Percentiles rank a stretch among this genome's conserved stretches.
Evolutionary conservation across 176 grass and related monocot genomes (phyloP).

Genomic region (Melocanna baccifera): DNA sequence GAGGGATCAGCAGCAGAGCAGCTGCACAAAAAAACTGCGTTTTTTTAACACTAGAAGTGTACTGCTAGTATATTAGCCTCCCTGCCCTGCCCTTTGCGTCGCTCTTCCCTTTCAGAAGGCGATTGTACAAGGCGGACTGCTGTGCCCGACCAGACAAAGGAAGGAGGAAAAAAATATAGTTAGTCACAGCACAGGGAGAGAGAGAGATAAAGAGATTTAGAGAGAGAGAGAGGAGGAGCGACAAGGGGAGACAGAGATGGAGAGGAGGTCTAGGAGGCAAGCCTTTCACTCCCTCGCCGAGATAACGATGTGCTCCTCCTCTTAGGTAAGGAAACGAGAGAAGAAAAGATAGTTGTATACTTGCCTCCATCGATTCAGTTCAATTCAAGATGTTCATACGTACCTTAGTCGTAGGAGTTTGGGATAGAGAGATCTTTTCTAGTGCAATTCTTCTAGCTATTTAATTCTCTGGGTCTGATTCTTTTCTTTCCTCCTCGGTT

Average conservation of each 20-base stretch:
- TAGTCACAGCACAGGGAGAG: slow-evolving; percentile 44
- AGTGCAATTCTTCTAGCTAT: background rate
- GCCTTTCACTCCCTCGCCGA: slow-evolving; percentile 54
- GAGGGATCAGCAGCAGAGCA: slow-evolving; percentile 43
- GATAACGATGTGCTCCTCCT: slow-evolving; percentile 79
- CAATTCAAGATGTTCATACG: background rate
- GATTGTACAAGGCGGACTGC: slow-evolving; percentile 70
- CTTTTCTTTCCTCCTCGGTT: background rate
- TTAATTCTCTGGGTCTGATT: background rate
- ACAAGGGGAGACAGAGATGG: slow-evolving; percentile 56
- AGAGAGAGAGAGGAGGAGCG: slow-evolving; percentile 41
- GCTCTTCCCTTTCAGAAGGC: slow-evolving; percentile 90
- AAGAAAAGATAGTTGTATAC: background rate
- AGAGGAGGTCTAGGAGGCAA: slow-evolving; percentile 45
- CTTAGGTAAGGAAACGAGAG: slow-evolving; percentile 38
- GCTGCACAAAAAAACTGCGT: background rate
- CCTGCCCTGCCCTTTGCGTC: slow-evolving; percentile 32
- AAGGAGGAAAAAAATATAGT: slow-evolving; percentile 46
- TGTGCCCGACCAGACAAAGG: slow-evolving; percentile 48
- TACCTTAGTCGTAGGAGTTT: background rate
- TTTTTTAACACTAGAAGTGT: slow-evolving; percentile 24
- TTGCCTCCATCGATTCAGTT: background rate
- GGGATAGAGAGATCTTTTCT: slow-evolving; percentile 12
- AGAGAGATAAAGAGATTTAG: slow-evolving; percentile 50
- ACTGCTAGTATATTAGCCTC: slow-evolving; percentile 44